These are phyloP conservation scores for Backusella liffmaniae DNA, from an alignment of 192 early-diverging fungal genomes.

Conservation along the genomic window DNA sequence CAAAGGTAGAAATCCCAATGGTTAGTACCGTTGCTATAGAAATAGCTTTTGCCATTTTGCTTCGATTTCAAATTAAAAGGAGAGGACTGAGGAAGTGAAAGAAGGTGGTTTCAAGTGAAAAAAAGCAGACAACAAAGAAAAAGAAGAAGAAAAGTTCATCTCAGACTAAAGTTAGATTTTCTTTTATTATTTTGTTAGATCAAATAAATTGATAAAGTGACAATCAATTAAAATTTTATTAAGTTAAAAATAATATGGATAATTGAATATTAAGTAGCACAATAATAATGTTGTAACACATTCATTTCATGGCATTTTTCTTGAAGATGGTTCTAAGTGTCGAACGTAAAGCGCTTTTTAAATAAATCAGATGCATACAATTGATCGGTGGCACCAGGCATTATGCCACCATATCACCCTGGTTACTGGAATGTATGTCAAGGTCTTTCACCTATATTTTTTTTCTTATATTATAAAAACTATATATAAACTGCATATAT, in stretches of 20 bases:
- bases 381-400: not conserved
- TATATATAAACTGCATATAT: too few relatives aligned
- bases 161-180: not conserved
- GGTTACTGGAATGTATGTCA: not conserved
- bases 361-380: not conserved
- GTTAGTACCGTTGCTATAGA: not conserved
- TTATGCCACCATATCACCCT: not conserved
- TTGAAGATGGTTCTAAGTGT: not conserved
- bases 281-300: not conserved
- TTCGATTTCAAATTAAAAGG: not conserved
- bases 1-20: not conserved
- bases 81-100: not conserved
- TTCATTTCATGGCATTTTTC: not conserved
- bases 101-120: not conserved
- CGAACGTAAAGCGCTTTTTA: not conserved
- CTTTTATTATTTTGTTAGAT: not conserved
- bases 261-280: not conserved
- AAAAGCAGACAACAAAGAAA: not conserved
- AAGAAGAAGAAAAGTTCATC: not conserved
- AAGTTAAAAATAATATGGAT: constrained; percentile 5
- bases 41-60: not conserved
- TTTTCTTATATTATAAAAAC: not conserved
- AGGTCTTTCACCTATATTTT: not conserved
- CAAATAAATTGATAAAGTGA: constrained; percentile 10
- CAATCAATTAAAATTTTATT: constrained; percentile 4